Evolutionary conservation across 1,139 yeast genomes (phyloP).

Genomic region (Pichia sp.): DNA sequence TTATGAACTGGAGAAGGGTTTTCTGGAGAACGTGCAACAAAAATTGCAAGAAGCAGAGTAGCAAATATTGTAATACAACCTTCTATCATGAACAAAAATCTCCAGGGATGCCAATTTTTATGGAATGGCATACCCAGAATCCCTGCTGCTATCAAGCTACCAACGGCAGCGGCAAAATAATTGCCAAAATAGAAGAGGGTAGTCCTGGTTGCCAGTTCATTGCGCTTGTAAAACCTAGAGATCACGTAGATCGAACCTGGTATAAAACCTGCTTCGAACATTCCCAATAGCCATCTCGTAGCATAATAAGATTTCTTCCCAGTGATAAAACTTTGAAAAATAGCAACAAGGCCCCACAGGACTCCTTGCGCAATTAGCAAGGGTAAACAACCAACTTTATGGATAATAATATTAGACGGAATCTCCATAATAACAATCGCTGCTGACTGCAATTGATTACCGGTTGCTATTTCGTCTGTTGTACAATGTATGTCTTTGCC

Average conservation of each 20-base stretch:
- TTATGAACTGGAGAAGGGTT: conserved; percentile 52
- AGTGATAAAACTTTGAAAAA: conserved; percentile 2
- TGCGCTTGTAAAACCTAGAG: not conserved
- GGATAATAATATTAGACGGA: conserved; percentile 3
- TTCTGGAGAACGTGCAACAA: conserved; percentile 50
- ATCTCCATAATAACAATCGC: conserved; percentile 2
- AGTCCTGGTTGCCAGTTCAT: conserved; percentile 1
- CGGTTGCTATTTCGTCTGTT: not conserved
- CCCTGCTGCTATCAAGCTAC: conserved; percentile 42
- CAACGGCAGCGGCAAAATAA: conserved; percentile 37
- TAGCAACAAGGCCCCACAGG: conserved; percentile 1
- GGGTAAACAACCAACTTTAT: conserved; percentile 2
- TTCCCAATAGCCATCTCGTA: conserved; percentile 2
- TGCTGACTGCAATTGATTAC: not conserved
- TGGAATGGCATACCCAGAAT: conserved; percentile 20
- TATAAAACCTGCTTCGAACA: conserved; percentile 4
- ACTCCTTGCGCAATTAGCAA: not conserved
- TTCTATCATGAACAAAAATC: conserved; percentile 59
- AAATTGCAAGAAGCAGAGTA: conserved; percentile 37
- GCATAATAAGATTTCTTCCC: not conserved
- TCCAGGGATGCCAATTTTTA: conserved; percentile 46
- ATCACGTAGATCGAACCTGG: conserved; percentile 2
- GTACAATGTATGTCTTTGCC: not conserved
- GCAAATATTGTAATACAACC: conserved; percentile 50
- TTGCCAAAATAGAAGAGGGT: conserved; percentile 35